phyloP scores from a whole-genome alignment of 495 filamentous ascomycete genomes.

The Penicillium fimorum region DNA sequence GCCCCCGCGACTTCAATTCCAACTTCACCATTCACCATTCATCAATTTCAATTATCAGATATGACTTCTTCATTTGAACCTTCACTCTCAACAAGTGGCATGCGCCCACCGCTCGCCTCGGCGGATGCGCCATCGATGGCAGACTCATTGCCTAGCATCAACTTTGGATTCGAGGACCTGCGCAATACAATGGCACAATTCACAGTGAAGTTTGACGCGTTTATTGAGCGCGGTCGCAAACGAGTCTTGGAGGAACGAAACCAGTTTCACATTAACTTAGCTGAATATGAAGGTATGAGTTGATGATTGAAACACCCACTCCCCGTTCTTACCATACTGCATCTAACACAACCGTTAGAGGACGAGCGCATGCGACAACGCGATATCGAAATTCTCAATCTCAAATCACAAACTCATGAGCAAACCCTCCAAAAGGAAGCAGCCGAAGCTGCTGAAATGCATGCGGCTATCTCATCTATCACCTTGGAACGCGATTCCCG shows the following conservation, averaged over 20 bases:
- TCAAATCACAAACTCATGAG: slow-evolving; percentile 72
- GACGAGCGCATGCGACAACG: slow-evolving; percentile 84
- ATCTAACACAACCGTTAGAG: slow-evolving; percentile 55
- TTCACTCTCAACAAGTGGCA: slow-evolving; percentile 68
- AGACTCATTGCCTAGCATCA: slow-evolving; percentile 82
- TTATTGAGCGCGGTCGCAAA: slow-evolving; percentile 87
- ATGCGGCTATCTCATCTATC: slow-evolving; percentile 72
- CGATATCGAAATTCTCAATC: slow-evolving; percentile 78
- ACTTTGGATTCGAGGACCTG: slow-evolving; percentile 95
- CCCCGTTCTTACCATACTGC: background rate
- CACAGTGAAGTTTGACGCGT: slow-evolving; percentile 85
- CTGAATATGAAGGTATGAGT: slow-evolving; percentile 76
- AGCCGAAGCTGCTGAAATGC: slow-evolving; percentile 85
- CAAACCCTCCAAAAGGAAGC: slow-evolving; percentile 83
- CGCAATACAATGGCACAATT: slow-evolving; percentile 94
- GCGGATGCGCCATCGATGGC: slow-evolving; percentile 64
- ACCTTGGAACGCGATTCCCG: slow-evolving; percentile 73
- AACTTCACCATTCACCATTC: slow-evolving; percentile 1
- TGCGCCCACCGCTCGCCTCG: slow-evolving; percentile 65
- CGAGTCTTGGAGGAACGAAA: slow-evolving; percentile 89
- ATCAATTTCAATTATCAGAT: background rate
- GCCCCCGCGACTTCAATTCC: slow-evolving; percentile 7
- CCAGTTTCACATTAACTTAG: slow-evolving; percentile 84
- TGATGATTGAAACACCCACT: slow-evolving; percentile 5
- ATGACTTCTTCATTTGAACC: slow-evolving; percentile 65